Evolutionary conservation across 345 rosid genomes (phyloP).

Genomic region (Eucalyptus polybractea): DNA sequence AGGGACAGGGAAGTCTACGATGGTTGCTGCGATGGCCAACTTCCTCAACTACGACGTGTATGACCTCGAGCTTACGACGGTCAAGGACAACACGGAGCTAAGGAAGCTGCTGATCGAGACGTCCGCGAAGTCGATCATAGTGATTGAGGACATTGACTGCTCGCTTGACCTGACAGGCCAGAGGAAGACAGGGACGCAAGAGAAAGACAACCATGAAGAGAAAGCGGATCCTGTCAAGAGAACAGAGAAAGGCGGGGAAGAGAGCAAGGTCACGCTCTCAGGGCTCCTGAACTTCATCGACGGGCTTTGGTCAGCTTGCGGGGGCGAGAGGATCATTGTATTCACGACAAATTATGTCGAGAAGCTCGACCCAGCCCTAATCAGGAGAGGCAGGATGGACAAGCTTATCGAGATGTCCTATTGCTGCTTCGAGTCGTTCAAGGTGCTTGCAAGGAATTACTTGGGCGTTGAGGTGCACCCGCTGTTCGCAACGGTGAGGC

Average conservation of each 20-base stretch:
- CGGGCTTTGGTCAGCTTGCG: not conserved
- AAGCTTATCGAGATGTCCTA: not conserved
- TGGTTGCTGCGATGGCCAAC: not conserved
- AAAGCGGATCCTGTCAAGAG: not conserved
- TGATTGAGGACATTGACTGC: not conserved
- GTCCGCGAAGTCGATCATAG: not conserved
- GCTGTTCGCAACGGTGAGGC: not conserved
- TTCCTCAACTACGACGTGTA: not conserved
- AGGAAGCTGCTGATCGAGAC: not conserved
- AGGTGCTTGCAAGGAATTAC: not conserved
- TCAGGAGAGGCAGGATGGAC: not conserved
- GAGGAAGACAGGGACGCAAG: not conserved
- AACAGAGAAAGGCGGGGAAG: not conserved
- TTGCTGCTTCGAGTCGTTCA: not conserved
- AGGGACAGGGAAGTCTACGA: not conserved
- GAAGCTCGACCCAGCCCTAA: not conserved
- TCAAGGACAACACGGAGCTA: not conserved
- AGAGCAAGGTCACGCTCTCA: not conserved
- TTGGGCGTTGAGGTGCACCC: not conserved
- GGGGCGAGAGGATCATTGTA: not conserved
- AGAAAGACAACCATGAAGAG: not conserved
- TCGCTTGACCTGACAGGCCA: not conserved
- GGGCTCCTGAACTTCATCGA: not conserved
- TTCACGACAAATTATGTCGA: not conserved
- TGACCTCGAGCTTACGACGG: not conserved